Base-by-base conservation (phyloP, 2,329 filamentous ascomycete genomes). In the Penicillium hordei region DNA sequence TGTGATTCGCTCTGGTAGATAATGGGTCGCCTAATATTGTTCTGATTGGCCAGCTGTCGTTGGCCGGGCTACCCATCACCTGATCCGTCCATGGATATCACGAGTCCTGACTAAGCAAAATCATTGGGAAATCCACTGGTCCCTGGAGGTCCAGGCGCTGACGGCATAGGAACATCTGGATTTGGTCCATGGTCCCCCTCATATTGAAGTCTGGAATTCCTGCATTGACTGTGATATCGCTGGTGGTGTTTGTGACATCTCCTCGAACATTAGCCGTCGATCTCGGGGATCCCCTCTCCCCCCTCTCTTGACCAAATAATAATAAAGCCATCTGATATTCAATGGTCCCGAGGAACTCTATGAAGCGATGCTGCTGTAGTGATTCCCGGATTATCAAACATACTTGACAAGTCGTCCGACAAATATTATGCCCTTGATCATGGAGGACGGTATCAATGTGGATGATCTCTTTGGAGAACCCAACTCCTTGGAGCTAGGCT, bases 381-480 rank as follows among this genome's bases (percentile, higher is more conserved):
- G 50, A 29, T 45, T 39, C 27, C 33, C 39, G 59, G 34, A 42
- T 45, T 43, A 43, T 38, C 39, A 31, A 40, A 53, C 29, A 40
- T 21, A 34, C 6, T 59, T 43, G n/a, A 59, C 21, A 44, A 43
- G 27, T 40, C 21, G n/a, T 50, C 48, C 43, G 38, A 21, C 23
- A 48, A 19, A 58, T 60, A 67, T 42, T 42, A 82, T 82, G 78
- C 79, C 79, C 56, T 70, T 82, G 69, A 84, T 84, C 60, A 82
- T 86, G 82, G 78, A 83, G 72, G 75, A 80, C 59, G 78, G 80
- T 27, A 73, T 87, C 65, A 84, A 86, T 64, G 86, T 89, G 42
- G 86, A 89, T 68, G 89, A 93, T 70, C 81, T 93, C 34, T 93
- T 93, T 71, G 89, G 87, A 38, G 89, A 91, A 77, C 80, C 70